A percentile compares a stretch with the other conserved stretches of the same genome.
phyloP scores from a whole-genome alignment of 2,329 filamentous ascomycete species.

The Grosmannia serpens region DNA sequence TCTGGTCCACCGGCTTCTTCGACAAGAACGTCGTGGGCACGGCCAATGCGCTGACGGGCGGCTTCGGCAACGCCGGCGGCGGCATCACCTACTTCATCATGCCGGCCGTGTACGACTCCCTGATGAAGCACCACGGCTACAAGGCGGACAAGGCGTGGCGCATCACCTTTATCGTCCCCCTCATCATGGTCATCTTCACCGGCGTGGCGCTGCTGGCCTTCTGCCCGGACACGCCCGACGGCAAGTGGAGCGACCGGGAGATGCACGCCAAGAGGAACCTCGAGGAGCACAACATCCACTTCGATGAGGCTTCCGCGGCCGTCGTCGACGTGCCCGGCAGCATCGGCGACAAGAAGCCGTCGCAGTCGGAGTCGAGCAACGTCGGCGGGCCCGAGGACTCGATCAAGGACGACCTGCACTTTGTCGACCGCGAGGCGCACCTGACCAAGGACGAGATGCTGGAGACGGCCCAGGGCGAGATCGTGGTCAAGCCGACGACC shows the following conservation, averaged over 20 bases:
- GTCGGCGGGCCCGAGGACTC: conserved; percentile 6
- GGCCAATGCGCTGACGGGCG: conserved; percentile 74
- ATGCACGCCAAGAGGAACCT: conserved; percentile 43
- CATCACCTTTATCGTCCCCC: conserved; percentile 72
- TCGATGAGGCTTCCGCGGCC: conserved; percentile 19
- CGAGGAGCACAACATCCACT: conserved; percentile 29
- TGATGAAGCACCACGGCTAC: conserved; percentile 49
- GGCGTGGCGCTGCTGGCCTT: conserved; percentile 59
- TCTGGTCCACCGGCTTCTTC: conserved; percentile 88
- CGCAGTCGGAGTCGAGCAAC: not conserved
- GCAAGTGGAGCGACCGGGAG: conserved; percentile 66
- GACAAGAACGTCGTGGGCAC: conserved; percentile 87
- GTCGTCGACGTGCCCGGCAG: conserved; percentile 40
- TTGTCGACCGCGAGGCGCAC: conserved; percentile 30
- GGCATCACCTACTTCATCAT: conserved; percentile 91
- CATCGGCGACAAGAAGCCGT: conserved; percentile 27
- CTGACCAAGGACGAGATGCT: conserved; percentile 40
- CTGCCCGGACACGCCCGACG: conserved; percentile 72
- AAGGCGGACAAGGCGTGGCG: conserved; percentile 65
- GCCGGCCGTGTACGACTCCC: conserved; percentile 76
- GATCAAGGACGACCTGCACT: not conserved
- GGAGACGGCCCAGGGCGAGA: conserved; percentile 40
- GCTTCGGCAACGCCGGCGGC: conserved; percentile 78
- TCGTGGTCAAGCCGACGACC: conserved; percentile 41
- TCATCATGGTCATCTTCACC: conserved; percentile 58